Percentiles rank a stretch among this genome's conserved stretches.
These are phyloP conservation scores for Monosporozyma solicola DNA, from an alignment of 805 yeast species.

Conservation along the genomic window DNA sequence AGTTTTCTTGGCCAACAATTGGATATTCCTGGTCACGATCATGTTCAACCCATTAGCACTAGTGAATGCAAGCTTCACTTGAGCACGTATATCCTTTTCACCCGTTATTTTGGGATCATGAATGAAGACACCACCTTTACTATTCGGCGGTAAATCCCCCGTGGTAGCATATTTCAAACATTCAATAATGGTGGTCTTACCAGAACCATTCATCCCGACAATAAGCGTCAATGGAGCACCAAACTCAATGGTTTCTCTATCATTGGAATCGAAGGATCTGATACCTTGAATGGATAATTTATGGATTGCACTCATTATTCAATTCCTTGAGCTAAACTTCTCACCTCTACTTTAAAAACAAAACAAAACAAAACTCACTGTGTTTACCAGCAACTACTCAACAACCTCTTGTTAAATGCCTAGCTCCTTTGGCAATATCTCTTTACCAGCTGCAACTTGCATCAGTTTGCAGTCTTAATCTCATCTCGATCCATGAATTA, in stretches of 20 bases:
- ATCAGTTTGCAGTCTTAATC: not conserved
- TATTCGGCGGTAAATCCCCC: conserved; percentile 91
- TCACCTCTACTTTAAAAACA: not conserved
- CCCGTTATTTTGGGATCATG: conserved; percentile 83
- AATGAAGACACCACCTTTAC: conserved; percentile 91
- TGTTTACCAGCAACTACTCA: not conserved
- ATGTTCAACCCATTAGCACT: conserved; percentile 64
- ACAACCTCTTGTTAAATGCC: not conserved
- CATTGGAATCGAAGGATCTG: conserved; percentile 81
- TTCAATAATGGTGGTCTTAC: conserved; percentile 93
- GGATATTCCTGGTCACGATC: conserved; percentile 83
- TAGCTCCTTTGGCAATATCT: not conserved
- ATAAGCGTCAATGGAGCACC: conserved; percentile 85
- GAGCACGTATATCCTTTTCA: conserved; percentile 74
- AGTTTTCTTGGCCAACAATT: conserved; percentile 54
- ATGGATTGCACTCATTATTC: conserved; percentile 36
- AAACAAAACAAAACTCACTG: not conserved
- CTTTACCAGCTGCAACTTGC: not conserved
- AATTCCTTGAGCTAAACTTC: not conserved
- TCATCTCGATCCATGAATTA: not conserved
- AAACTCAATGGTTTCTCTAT: conserved; percentile 79
- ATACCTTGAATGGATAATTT: conserved; percentile 76
- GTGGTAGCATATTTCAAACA: conserved; percentile 91
- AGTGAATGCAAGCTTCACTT: conserved; percentile 78
- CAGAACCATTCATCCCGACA: conserved; percentile 94